phyloP scores from a whole-genome alignment of 345 rosid species.

The Heritiera fomes region DNA sequence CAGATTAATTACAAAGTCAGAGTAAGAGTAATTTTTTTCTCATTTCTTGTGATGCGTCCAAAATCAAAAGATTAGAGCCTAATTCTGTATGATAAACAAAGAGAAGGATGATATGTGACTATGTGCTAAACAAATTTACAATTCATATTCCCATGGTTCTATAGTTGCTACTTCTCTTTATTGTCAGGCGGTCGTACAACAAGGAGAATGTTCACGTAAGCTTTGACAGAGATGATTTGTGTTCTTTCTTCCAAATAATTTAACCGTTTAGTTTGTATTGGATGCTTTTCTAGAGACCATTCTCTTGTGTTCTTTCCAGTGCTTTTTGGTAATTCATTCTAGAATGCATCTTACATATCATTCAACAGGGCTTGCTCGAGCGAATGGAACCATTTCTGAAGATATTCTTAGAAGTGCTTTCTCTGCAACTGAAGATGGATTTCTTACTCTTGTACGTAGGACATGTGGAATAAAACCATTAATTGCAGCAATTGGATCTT shows the following conservation, averaged over 20 bases:
- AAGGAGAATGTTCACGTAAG: background rate
- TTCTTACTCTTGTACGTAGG: slow-evolving; percentile 81
- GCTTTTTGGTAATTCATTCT: background rate
- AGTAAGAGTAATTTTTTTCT: background rate
- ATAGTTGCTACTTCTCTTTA: background rate
- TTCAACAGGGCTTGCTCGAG: slow-evolving; percentile 58
- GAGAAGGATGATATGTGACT: background rate
- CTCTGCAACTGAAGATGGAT: slow-evolving; percentile 84
- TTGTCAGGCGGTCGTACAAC: background rate
- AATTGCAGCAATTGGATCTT: slow-evolving; percentile 88
- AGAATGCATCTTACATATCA: slow-evolving; percentile 1
- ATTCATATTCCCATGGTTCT: background rate
- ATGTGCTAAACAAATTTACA: background rate
- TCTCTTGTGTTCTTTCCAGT: background rate
- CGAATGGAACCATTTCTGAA: slow-evolving; percentile 61
- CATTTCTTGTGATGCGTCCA: background rate
- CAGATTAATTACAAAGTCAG: background rate
- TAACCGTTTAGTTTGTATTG: background rate
- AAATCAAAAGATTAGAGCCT: background rate
- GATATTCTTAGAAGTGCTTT: slow-evolving; percentile 63
- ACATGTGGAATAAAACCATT: slow-evolving; percentile 63
- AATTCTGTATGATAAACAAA: background rate
- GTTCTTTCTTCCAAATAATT: background rate
- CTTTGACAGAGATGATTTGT: background rate
- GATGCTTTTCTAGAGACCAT: background rate